Evolutionary conservation across 2,329 filamentous ascomycete species (phyloP).

Genomic region (Cytospora piceae): DNA sequence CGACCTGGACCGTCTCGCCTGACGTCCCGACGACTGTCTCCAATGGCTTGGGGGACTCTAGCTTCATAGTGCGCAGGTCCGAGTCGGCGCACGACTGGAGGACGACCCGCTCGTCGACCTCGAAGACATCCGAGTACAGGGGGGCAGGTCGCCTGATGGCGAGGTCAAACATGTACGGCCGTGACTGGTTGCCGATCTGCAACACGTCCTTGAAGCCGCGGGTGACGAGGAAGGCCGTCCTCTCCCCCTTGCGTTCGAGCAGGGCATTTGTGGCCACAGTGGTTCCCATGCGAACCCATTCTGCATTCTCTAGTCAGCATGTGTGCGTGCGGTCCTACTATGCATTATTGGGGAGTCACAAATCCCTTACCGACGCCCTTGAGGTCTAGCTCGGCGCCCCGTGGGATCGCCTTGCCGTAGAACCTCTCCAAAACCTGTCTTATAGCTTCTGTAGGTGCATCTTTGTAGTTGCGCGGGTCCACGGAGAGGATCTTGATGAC

Average conservation of each 20-base stretch:
- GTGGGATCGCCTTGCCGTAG: slow-evolving; percentile 30
- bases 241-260: slow-evolving; percentile 67
- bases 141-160: slow-evolving; percentile 66
- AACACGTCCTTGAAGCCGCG: slow-evolving; percentile 69
- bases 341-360: neutral
- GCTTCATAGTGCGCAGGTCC: slow-evolving; percentile 11
- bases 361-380: slow-evolving; percentile 7
- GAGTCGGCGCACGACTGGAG: slow-evolving; percentile 15
- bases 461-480: slow-evolving; percentile 68
- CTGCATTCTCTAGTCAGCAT: neutral
- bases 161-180: slow-evolving; percentile 69
- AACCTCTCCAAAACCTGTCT: slow-evolving; percentile 28
- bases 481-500: slow-evolving; percentile 70
- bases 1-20: slow-evolving; percentile 37
- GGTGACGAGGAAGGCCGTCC: slow-evolving; percentile 66
- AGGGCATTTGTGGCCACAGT: slow-evolving; percentile 71
- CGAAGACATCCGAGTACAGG: slow-evolving; percentile 65
- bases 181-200: slow-evolving; percentile 68
- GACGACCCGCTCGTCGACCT: slow-evolving; percentile 38
- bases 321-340: neutral
- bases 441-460: slow-evolving; percentile 67
- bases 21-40: slow-evolving; percentile 32
- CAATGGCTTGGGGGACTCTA: neutral
- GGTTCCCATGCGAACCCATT: slow-evolving; percentile 62
- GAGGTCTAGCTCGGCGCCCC: slow-evolving; percentile 9